Evolutionary conservation across 139 green algal species (phyloP), one percentile per base, ranked within the genome.

Genomic region (Chlamydomonas incerta): DNA sequence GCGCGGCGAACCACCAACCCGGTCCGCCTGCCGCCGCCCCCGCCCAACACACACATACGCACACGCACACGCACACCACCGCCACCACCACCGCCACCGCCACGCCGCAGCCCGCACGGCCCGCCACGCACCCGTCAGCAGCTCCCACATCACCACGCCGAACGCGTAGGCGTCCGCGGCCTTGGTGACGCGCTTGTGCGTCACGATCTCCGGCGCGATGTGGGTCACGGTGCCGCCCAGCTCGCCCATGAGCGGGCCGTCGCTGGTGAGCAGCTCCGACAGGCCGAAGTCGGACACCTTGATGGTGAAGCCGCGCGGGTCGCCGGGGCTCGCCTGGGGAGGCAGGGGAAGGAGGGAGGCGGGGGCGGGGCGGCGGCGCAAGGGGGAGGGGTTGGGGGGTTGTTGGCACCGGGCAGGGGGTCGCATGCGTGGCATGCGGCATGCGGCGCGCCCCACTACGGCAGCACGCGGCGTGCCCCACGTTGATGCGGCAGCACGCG

Each of bases 221-320:
- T 90, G 87, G 26, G 87, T 90, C 52, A 90, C 81, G 21, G 87
- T 90, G 37, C 87, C 87, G 37, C 87, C 87, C 67, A 90, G 73
- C 74, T 90, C 87, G 35, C 87, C 87, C 74, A 90, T 88, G 20
- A 90, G 34, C 10, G 87, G 87, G 0, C 87, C 87, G 47, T 88
- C 81, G 17, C 50, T 63, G 31, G 87, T 88, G 29, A 88, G 82
- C 81, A 88, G 41, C 68, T 90, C 87, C 46, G 58, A 83, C 24
- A 92, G 71, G 2, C 88, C 88, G 76, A 92, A 90, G 74, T 92
- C 88, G 10, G 88, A 86, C 13, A 92, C 87, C 47, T 90, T 90
- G 58, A 83, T 80, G 0, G 74, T 67, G 73, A 90, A 88, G 33
- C 83, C 84, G 47, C 72, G 85, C 9, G 74, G 68, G 72, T 77